Base-by-base conservation (phyloP, 345 rosid species). In the Eucalyptus paniculata region DNA sequence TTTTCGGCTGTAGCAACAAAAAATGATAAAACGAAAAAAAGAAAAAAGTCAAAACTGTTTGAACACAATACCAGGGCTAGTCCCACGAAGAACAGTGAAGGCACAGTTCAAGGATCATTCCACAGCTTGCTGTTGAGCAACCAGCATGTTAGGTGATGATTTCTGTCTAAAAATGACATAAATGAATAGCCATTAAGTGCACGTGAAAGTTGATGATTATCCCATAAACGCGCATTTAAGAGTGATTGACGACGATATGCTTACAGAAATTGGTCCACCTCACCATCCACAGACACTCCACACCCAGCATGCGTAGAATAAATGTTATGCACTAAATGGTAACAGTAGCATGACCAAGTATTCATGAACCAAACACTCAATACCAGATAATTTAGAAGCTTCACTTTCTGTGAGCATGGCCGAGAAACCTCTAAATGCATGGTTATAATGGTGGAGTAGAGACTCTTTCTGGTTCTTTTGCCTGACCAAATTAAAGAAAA, bases 351-450 rank as follows among this genome's bases (percentile, higher is more conserved):
- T 40, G 47, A 77, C 83, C 45, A 77, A 77, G 83, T 77, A 77
- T 40, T 77, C 83, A 77, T 40, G 83, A 77, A 40, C 47, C 47
- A 9, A 67, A 32, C 50, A 50, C 50, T 54, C 37, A 21, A 88
- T 93, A 96, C 99, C 92, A 88, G 97, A 92, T 87, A 96, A 88
- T 17, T 51, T 60, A 86, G 97, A 94, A 67, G 98, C 98, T 93
- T 97, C 97, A 58, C 89, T 90, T 49, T 92, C 89, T 3, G 96
- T 97, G 26, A 96, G 99, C 95, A 95, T 90, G 89, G 96, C 97
- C 50, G 98, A 96, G 94, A 97, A 97, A 17, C 99, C 98, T 86
- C 89, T 94, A 54, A 97, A 95, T 77, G 97, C 95, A 92, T 95
- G 96, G 45, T 82, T 86, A 87, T 95, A 96, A 89, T 93, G 95